These are phyloP conservation scores for Didymella segeticola DNA, from an alignment of 2,329 filamentous ascomycete species.

Conservation along the genomic window DNA sequence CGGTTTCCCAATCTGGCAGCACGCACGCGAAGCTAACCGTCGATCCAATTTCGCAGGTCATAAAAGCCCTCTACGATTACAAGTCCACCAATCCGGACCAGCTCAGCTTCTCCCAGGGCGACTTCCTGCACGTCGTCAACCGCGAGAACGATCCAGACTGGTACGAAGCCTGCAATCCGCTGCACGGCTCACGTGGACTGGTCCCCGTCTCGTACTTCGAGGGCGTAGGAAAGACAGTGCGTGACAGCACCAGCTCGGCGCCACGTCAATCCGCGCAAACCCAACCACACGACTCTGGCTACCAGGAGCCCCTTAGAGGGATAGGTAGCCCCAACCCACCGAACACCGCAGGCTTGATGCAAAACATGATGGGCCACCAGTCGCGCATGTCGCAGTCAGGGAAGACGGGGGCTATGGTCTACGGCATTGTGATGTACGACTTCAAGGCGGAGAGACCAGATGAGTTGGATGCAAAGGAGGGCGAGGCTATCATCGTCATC, in stretches of 20 bases:
- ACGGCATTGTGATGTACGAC: constrained; percentile 96
- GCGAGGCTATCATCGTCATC: constrained; percentile 97
- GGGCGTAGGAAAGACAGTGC: constrained; percentile 86
- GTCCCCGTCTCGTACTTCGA: constrained; percentile 96
- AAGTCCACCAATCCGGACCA: constrained; percentile 74
- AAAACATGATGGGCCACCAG: constrained; percentile 35
- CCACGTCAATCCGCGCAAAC: constrained; percentile 52
- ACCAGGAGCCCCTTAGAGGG: constrained; percentile 64
- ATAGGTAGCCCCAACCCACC: constrained; percentile 43
- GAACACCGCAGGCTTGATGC: constrained; percentile 21
- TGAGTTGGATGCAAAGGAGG: constrained; percentile 91
- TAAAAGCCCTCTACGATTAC: constrained; percentile 96
- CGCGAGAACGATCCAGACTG: constrained; percentile 93
- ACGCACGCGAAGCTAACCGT: constrained; percentile 34
- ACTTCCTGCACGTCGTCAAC: constrained; percentile 98
- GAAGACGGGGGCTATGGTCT: constrained; percentile 83
- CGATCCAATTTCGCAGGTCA: constrained; percentile 69
- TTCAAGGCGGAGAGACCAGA: constrained; percentile 95
- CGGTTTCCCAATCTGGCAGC: constrained; percentile 23
- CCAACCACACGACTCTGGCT: constrained; percentile 87
- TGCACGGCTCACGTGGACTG: constrained; percentile 85
- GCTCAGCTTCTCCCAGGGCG: constrained; percentile 88
- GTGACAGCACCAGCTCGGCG: constrained; percentile 72
- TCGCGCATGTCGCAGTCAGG: constrained; percentile 51
- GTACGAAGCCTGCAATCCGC: constrained; percentile 98